A percentile compares a stretch with the other conserved stretches of the same genome.
Evolutionary conservation across 345 rosid species (phyloP).

Genomic region (rapeseed (Brassica napus)): Da-Ae NC_063450.1:29849001-29849500

Average conservation of each 20-base stretch:
- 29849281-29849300: slow-evolving; percentile 3
- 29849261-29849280: neutral
- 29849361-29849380: neutral
- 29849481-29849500: slow-evolving; percentile 72
- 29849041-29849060: neutral
- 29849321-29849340: neutral
- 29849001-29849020: slow-evolving; percentile 28
- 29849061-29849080: neutral
- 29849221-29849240: neutral
- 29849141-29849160: neutral
- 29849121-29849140: too few relatives aligned
- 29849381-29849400: neutral
- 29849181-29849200: neutral
- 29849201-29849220: neutral
- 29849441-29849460: slow-evolving; percentile 64
- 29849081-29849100: too few relatives aligned
- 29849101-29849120: too few relatives aligned
- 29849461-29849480: slow-evolving; percentile 80
- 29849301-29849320: neutral
- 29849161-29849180: neutral
- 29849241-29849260: neutral
- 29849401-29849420: slow-evolving; percentile 28
- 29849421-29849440: slow-evolving; percentile 49
- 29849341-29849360: neutral
- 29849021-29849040: slow-evolving; percentile 20